Percentiles rank a stretch among this genome's conserved stretches.
Evolutionary conservation across 176 grass and related monocot species (phyloP).

Genomic region (Carex parvula): DNA sequence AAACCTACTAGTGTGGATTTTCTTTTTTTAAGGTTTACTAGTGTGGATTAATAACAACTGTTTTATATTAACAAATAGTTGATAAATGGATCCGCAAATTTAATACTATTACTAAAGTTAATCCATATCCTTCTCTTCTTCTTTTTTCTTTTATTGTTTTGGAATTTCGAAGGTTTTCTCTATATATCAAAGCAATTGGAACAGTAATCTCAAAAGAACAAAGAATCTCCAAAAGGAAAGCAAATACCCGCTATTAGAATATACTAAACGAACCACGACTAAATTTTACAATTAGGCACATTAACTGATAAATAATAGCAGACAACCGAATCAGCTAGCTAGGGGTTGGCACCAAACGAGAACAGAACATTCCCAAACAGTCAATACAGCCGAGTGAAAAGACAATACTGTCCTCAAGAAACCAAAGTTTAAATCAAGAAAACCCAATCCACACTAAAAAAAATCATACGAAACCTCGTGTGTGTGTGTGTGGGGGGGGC

Average conservation of each 20-base stretch:
- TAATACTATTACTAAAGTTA: neutral
- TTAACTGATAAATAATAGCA: neutral
- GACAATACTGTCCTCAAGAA: conserved; percentile 21
- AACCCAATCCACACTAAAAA: neutral
- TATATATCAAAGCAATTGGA: neutral
- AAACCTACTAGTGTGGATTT: neutral
- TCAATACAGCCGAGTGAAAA: neutral
- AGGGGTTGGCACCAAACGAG: neutral
- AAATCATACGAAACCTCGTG: neutral
- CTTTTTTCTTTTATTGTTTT: neutral
- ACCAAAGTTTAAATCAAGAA: neutral
- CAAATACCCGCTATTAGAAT: neutral
- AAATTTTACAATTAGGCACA: neutral
- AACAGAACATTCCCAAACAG: conserved; percentile 7
- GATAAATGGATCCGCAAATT: neutral
- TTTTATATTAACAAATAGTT: neutral
- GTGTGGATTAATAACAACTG: neutral
- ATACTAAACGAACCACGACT: neutral
- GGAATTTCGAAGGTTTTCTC: neutral
- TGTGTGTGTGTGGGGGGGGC: neutral
- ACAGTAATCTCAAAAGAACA: neutral
- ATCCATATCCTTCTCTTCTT: neutral
- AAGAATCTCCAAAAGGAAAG: neutral
- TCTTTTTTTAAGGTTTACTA: neutral
- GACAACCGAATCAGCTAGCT: neutral